Evolutionary conservation across 208 protist species (phyloP), one percentile per base, ranked within the genome.

Genomic region (Acanthamoeba castellanii): DNA sequence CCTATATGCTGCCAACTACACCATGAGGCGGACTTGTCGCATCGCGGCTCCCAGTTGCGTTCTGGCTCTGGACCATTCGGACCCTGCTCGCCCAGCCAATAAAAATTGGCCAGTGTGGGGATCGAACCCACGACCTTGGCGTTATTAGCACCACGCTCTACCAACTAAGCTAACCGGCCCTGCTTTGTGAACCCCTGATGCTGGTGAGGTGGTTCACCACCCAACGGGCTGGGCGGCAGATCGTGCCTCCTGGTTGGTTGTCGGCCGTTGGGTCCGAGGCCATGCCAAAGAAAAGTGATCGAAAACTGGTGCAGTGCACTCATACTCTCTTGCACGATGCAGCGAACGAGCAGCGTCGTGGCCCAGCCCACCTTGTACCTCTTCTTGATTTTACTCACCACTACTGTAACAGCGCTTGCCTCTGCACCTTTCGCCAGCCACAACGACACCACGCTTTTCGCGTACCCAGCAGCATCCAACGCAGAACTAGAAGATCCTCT

Each of bases 61-160:
- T 52, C 47, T 52, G 47, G 47, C 47, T 52, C 47, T n/a, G n/a
- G n/a, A n/a, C n/a, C n/a, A n/a, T n/a, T n/a, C n/a, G n/a, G n/a
- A n/a, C n/a, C n/a, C n/a, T n/a, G n/a, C n/a, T n/a, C n/a, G n/a
- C n/a, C 22, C 16, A 66, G 59, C 59, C 16, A 22, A 52, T 11
- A 57, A 57, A 57, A 11, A 18, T 6, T 92, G 87, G 87, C 87
- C 87, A 92, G 87, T 92, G 34, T 92, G 87, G 87, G 87, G 87
- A 92, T 92, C 87, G 87, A 92, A 92, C 87, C 87, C 87, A 92
- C 87, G 87, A 92, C 87, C 87, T 92, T 92, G 87, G 87, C 87
- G 87, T 92, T 92, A 92, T 92, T 92, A 92, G 87, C 87, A 92
- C 87, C 87, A 92, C 87, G 87, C 87, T 92, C 87, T 92, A 92